phyloP scores from a whole-genome alignment of 2,329 filamentous ascomycete species.

The Botrytis aclada region DNA sequence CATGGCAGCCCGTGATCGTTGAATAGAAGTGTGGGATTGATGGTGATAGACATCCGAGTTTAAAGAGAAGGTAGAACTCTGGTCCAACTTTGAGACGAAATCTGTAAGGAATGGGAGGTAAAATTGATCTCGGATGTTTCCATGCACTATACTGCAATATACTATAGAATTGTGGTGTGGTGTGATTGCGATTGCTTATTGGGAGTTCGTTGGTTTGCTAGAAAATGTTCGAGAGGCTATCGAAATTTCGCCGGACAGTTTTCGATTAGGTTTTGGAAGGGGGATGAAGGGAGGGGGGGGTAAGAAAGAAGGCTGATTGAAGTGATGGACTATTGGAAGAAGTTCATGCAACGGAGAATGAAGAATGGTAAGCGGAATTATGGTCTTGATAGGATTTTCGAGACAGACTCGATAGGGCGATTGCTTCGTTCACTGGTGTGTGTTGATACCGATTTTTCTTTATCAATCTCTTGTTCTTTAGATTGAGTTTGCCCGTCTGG shows the following conservation, averaged over 20 bases:
- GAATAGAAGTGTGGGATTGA: constrained; percentile 18
- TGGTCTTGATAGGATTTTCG: not conserved
- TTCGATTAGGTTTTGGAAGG: not conserved
- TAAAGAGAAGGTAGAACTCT: not conserved
- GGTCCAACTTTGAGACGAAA: constrained; percentile 16
- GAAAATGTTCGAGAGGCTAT: not conserved
- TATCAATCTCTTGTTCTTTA: not conserved
- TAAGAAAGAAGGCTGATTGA: constrained; percentile 12
- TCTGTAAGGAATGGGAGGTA: not conserved
- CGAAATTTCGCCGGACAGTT: constrained; percentile 1
- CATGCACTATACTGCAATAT: not conserved
- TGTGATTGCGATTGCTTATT: not conserved
- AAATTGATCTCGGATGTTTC: not conserved
- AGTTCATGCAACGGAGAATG: constrained; percentile 3
- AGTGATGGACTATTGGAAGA: constrained; percentile 7
- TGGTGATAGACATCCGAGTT: constrained; percentile 26
- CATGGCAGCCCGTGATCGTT: constrained; percentile 30
- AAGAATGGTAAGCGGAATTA: not conserved
- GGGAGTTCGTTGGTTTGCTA: not conserved
- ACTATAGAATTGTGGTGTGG: not conserved
- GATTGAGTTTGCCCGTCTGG: not conserved
- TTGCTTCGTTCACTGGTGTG: not conserved
- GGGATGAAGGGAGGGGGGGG: not conserved
- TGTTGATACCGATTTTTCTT: not conserved
- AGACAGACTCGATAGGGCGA: not conserved